Base-by-base conservation (phyloP, 1,284 basidiomycete genomes). In the Ceratobasidium sp. region DNA sequence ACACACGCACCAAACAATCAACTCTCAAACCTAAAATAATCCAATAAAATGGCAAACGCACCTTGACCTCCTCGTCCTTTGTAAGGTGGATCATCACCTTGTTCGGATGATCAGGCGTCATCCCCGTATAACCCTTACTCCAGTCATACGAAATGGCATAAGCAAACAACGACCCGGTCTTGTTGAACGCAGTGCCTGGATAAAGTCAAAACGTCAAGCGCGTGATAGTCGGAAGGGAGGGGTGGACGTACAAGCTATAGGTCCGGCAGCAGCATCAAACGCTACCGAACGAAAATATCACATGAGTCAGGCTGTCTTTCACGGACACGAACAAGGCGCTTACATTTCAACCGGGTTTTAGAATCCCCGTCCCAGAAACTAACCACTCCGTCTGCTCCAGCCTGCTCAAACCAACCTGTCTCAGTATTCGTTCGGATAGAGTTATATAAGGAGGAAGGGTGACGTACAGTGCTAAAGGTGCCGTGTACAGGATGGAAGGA, bases 381-480 rank as follows among this genome's bases (percentile, higher is more conserved):
- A 33, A 77, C 63, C 17, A 41, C n/a, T 33, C 74, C 66, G 64
- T 74, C 75, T 27, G 69, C 72, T 45, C 72, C 72, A 15, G 72
- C 72, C 72, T 73, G 41, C n/a, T n/a, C 33, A 19, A n/a, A 41
- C 36, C 36, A 11, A 11, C 36, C 4, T 5, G 11, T 41, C 36
- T 41, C 36, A 41, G 36, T 11, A 41, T 11, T 41, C 36, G n/a
- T 41, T 11, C 36, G 36, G 36, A 4, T 5, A 41, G 11, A 41
- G n/a, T n/a, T 41, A 41, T 41, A 41, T 41, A 45, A 27, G 48
- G 41, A 1, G 17, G 27, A 36, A 22, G 24, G 27, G 2, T 91
- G 79, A 87, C 97, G 97, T 76, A 93, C 95, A 0, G 96, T 98
- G 41, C 94, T 93, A 84, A 98, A 98, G 0, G 97, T 99, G 56